These are phyloP conservation scores for Ophiostoma triangulosporum DNA, from an alignment of 2,329 filamentous ascomycete genomes.

Conservation along the genomic window DNA sequence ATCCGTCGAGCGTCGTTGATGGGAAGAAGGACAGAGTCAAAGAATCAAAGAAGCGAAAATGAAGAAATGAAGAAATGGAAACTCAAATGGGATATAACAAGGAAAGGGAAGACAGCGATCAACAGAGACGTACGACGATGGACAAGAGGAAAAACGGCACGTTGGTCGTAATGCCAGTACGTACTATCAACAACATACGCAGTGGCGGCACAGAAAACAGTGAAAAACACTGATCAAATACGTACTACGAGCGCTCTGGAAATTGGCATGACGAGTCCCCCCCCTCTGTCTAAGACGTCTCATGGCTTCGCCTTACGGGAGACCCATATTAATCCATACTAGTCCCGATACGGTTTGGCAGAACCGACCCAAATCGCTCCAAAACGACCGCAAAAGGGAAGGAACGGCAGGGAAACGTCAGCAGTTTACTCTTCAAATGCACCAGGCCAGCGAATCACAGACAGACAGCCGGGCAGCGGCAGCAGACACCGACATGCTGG, in stretches of 20 bases:
- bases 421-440: background rate
- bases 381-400: background rate
- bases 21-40: background rate
- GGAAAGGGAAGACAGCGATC: background rate
- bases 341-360: background rate
- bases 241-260: background rate
- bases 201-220: background rate
- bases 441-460: background rate
- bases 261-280: slow-evolving; percentile 1
- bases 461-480: background rate
- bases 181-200: background rate
- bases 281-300: background rate
- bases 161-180: background rate
- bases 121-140: background rate
- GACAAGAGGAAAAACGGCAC: background rate
- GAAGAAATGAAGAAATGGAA: background rate
- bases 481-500: background rate
- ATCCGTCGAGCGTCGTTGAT: too few relatives aligned
- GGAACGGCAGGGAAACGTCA: background rate
- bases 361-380: background rate
- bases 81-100: background rate
- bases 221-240: background rate
- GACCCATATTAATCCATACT: background rate
- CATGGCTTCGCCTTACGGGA: background rate
- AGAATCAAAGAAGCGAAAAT: background rate